These are phyloP conservation scores for Pythium insidiosum DNA, from an alignment of 352 stramenopile species.

Conservation along the genomic window DNA sequence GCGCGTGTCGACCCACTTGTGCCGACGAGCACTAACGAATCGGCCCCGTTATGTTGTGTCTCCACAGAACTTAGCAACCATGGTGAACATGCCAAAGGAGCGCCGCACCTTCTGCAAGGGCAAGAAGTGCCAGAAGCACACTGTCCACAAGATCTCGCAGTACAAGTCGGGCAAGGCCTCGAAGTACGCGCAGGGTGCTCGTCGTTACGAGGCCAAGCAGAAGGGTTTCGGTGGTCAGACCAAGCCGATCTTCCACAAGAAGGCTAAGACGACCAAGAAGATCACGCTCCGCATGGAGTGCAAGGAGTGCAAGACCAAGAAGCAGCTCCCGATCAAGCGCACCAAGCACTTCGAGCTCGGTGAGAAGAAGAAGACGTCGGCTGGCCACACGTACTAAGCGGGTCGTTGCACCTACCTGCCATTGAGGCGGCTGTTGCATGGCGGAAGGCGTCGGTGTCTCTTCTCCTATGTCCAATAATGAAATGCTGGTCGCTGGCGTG, in stretches of 20 bases:
- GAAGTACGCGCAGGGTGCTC: slow-evolving; percentile 97
- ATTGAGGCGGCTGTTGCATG: too few species aligned
- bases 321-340: slow-evolving; percentile 98
- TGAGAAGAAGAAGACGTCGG: slow-evolving; percentile 96
- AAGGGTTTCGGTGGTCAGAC: slow-evolving; percentile 99
- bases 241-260: slow-evolving; percentile 99
- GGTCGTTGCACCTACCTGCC: too few species aligned
- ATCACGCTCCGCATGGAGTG: slow-evolving; percentile 98
- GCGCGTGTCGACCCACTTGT: too few species aligned
- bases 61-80: slow-evolving; percentile 82
- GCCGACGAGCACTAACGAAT: too few species aligned
- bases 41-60: too few species aligned
- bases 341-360: slow-evolving; percentile 99
- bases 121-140: slow-evolving; percentile 99
- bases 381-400: slow-evolving; percentile 96
- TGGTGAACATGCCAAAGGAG: slow-evolving; percentile 99
- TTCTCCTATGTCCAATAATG: slow-evolving; percentile 26
- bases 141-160: slow-evolving; percentile 99
- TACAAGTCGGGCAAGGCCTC: slow-evolving; percentile 99
- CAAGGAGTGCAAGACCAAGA: slow-evolving; percentile 99
- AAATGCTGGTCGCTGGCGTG: slow-evolving; percentile 16
- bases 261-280: slow-evolving; percentile 99
- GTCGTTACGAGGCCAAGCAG: slow-evolving; percentile 99
- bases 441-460: slow-evolving; percentile 20
- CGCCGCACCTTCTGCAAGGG: slow-evolving; percentile 98